Conservation (phyloP, 2,329 filamentous ascomycete genomes). For the Chrysoporthe cubensis region DNA sequence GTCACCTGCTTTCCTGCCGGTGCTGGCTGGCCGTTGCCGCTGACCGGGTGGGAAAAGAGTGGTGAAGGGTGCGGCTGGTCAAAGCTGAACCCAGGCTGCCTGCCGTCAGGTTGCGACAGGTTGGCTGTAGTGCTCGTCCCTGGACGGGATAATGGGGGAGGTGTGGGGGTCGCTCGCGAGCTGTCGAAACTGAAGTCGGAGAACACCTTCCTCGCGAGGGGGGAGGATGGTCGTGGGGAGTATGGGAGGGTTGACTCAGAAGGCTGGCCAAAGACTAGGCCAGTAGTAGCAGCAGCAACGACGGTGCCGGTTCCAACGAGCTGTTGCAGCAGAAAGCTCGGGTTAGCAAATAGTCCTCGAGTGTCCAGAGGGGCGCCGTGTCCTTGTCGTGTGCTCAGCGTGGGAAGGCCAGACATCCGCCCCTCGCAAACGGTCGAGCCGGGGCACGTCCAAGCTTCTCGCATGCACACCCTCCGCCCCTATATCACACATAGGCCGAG, state of each 20-base stretch:
- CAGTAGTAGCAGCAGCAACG: conserved; percentile 62
- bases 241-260: conserved; percentile 42
- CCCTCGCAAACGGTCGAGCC: background rate
- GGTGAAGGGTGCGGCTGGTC: conserved; percentile 33
- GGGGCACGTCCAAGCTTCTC: conserved; percentile 3
- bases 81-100: conserved; percentile 29
- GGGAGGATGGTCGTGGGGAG: conserved; percentile 37
- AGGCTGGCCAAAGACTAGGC: conserved; percentile 62
- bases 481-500: background rate
- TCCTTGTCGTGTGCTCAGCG: background rate
- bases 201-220: conserved; percentile 38
- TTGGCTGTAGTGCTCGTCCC: conserved; percentile 47
- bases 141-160: conserved; percentile 44
- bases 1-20: conserved; percentile 46
- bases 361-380: no score
- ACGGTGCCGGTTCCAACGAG: conserved; percentile 66
- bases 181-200: conserved; percentile 33
- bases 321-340: conserved; percentile 39
- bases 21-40: conserved; percentile 36
- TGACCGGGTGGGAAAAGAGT: conserved; percentile 35
- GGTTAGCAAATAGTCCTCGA: conserved; percentile 15
- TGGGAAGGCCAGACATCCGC: background rate
- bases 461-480: background rate
- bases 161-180: conserved; percentile 32
- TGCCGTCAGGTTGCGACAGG: conserved; percentile 40